Conservation (phyloP, 768 basidiomycete genomes). For the Cantharellus anzutake region DNA sequence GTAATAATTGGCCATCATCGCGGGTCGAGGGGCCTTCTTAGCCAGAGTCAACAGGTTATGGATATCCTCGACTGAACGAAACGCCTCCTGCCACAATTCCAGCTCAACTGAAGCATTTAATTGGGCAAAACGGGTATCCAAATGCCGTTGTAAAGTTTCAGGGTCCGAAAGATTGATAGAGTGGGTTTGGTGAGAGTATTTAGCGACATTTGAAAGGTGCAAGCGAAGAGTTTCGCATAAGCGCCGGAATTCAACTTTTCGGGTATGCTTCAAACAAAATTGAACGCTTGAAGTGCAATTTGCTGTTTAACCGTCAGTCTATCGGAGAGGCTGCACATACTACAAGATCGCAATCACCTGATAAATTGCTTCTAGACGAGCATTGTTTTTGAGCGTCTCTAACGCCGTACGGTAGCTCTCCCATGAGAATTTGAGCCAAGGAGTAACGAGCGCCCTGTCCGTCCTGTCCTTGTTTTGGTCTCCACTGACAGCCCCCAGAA, state of each 20-base stretch:
- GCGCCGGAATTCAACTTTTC: slow-evolving; percentile 93
- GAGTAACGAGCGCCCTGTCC: slow-evolving; percentile 85
- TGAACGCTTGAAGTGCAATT: slow-evolving; percentile 94
- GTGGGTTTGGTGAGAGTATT: slow-evolving; percentile 86
- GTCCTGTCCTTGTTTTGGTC: slow-evolving; percentile 90
- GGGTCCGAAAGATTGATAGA: slow-evolving; percentile 90
- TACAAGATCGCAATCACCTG: slow-evolving; percentile 36
- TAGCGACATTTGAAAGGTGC: slow-evolving; percentile 84
- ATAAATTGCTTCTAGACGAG: slow-evolving; percentile 79
- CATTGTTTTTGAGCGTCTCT: slow-evolving; percentile 92
- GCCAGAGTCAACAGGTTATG: slow-evolving; percentile 88
- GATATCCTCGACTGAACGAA: slow-evolving; percentile 94
- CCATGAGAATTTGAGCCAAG: slow-evolving; percentile 98
- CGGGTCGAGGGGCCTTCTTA: slow-evolving; percentile 78
- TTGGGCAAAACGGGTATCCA: slow-evolving; percentile 94
- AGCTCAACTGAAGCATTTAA: slow-evolving; percentile 93
- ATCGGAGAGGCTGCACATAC: background rate
- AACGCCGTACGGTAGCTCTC: slow-evolving; percentile 92
- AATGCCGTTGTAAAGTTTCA: slow-evolving; percentile 85
- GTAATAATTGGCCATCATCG: slow-evolving; percentile 99
- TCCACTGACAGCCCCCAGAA: slow-evolving; percentile 73
- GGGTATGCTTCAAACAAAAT: slow-evolving; percentile 83
- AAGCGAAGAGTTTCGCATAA: slow-evolving; percentile 91
- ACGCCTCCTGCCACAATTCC: slow-evolving; percentile 97
- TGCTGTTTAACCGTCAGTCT: slow-evolving; percentile 27